Conservation (phyloP, 2,329 filamentous ascomycete genomes). For the Fusarium brevicatenulatum region DNA sequence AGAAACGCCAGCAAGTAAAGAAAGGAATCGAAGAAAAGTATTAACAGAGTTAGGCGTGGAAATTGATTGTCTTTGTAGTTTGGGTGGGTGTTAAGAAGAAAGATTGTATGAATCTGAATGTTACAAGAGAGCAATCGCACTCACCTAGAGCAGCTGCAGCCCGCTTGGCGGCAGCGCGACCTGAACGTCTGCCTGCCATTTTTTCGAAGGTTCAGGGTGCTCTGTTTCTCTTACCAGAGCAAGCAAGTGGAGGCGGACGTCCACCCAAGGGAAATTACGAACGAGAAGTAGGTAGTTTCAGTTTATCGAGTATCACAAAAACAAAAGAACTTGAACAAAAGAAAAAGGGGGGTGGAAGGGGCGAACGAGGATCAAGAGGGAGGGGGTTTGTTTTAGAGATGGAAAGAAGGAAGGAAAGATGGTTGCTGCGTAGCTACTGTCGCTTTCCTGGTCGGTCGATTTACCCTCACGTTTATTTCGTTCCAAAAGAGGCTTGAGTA, state of each 20-base stretch:
- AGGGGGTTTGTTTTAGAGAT: constrained; percentile 19
- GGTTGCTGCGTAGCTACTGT: constrained; percentile 10
- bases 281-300: constrained; percentile 11
- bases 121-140: constrained; percentile 40
- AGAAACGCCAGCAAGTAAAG: neutral
- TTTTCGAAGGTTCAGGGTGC: constrained; percentile 20
- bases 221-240: constrained; percentile 11
- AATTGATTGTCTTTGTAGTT: neutral
- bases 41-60: neutral
- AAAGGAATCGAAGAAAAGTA: neutral
- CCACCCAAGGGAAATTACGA: constrained; percentile 28
- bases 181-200: constrained; percentile 59
- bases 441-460: constrained; percentile 26
- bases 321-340: constrained; percentile 8
- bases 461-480: constrained; percentile 22
- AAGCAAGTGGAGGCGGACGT: constrained; percentile 30
- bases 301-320: constrained; percentile 29
- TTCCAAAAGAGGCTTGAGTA: constrained; percentile 33
- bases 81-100: constrained; percentile 13
- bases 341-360: constrained; percentile 7
- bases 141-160: constrained; percentile 64
- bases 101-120: constrained; percentile 6
- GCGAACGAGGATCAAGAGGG: constrained; percentile 1
- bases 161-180: constrained; percentile 64
- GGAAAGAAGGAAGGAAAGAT: constrained; percentile 9